Evolutionary conservation across 140 eudicot genomes (phyloP).

Genomic region (Bidens hawaiensis): DNA sequence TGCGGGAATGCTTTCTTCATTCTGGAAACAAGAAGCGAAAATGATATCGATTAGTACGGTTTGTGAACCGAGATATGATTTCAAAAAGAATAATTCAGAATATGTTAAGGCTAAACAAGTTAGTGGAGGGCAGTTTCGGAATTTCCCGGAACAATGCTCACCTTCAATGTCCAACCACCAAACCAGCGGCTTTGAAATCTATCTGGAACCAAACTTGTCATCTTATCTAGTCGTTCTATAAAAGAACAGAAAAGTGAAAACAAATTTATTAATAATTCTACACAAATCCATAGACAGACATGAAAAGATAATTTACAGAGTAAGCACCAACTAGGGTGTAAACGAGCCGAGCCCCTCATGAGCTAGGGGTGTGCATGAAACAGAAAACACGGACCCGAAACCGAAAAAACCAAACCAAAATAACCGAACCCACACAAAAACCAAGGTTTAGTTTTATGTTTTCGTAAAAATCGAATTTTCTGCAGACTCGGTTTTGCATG

Average conservation of each 20-base stretch:
- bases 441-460: too few species aligned
- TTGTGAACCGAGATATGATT: neutral
- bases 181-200: constrained; percentile 82
- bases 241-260: constrained; percentile 6
- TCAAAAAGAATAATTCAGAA: neutral
- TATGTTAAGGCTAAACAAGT: neutral
- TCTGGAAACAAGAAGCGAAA: constrained; percentile 25
- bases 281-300: neutral
- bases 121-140: neutral
- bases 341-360: too few species aligned
- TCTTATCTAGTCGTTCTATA: constrained; percentile 29
- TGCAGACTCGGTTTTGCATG: too few species aligned
- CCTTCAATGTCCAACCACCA: constrained; percentile 84
- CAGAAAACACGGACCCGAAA: too few species aligned
- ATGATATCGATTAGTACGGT: neutral
- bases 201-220: constrained; percentile 22
- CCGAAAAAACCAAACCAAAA: too few species aligned
- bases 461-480: too few species aligned
- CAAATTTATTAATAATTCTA: too few species aligned
- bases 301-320: neutral
- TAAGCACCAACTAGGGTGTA: neutral
- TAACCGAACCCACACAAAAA: too few species aligned
- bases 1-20: constrained; percentile 36
- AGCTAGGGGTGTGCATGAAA: too few species aligned
- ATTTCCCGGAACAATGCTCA: constrained; percentile 17